phyloP scores from a whole-genome alignment of 441 rosid genomes.

The Syzygium syzygioides region DNA sequence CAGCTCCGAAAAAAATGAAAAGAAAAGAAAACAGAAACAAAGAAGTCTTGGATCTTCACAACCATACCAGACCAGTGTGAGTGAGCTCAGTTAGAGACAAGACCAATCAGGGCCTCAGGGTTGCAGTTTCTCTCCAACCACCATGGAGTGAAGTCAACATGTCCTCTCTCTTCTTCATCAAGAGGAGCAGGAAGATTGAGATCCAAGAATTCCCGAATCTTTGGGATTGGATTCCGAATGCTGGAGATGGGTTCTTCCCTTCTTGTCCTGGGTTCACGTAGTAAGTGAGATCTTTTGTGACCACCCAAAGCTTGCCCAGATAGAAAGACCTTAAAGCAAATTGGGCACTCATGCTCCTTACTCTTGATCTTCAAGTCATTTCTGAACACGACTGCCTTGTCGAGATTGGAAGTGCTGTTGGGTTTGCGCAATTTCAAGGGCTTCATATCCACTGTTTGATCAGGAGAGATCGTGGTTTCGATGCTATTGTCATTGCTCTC shows the following conservation, averaged over 20 bases:
- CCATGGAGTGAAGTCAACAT: conserved; percentile 40
- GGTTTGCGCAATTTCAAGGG: conserved; percentile 6
- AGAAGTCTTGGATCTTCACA: conserved; percentile 23
- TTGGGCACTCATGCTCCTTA: conserved; percentile 41
- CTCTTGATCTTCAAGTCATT: conserved; percentile 20
- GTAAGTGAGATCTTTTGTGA: conserved; percentile 58
- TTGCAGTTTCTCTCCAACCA: conserved; percentile 39
- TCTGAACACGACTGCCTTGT: conserved; percentile 1
- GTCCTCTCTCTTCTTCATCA: conserved; percentile 35
- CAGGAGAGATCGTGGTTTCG: conserved; percentile 19
- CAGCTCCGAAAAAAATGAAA: background rate
- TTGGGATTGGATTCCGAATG: conserved; percentile 19
- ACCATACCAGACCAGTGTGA: conserved; percentile 15
- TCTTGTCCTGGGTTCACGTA: conserved; percentile 12
- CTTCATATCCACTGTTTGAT: conserved; percentile 13
- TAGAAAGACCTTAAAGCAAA: conserved; percentile 46
- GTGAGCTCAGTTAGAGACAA: conserved; percentile 33
- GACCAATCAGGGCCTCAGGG: conserved; percentile 35
- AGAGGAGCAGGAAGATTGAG: conserved; percentile 56
- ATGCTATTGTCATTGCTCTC: conserved; percentile 23
- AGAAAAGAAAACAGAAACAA: background rate
- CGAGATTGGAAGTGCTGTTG: background rate
- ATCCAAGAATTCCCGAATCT: conserved; percentile 36
- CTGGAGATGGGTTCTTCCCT: conserved; percentile 1
- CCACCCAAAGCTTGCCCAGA: conserved; percentile 73